Percentiles rank a stretch among this genome's conserved stretches.
Conservation (phyloP, 108 stramenopile species). For the Cylindrotheca fusiformis region DNA sequence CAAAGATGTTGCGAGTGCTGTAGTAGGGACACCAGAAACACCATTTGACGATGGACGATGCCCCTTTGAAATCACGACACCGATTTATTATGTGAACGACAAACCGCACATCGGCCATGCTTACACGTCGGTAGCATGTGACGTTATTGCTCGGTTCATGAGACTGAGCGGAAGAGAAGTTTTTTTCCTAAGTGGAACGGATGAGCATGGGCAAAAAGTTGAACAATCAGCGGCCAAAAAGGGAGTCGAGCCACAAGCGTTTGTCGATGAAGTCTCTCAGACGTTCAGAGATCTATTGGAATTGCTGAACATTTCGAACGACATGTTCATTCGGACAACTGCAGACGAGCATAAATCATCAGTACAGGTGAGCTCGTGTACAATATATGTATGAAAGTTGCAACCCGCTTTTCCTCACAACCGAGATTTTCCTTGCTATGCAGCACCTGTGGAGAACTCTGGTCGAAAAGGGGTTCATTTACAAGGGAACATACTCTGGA, state of each 20-base stretch:
- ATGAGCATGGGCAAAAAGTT: slow-evolving; percentile 99
- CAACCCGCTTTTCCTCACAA: no score
- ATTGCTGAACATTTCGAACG: slow-evolving; percentile 78
- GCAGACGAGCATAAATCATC: slow-evolving; percentile 76
- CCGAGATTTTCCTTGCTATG: no score
- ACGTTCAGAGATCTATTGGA: slow-evolving; percentile 82
- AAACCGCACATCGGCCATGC: slow-evolving; percentile 99
- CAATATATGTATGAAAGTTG: no score
- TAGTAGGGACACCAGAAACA: not conserved
- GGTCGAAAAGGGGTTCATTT: slow-evolving; percentile 83
- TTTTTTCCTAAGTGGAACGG: slow-evolving; percentile 94
- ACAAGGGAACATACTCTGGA: slow-evolving; percentile 92
- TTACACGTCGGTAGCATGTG: slow-evolving; percentile 93
- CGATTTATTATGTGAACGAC: slow-evolving; percentile 99
- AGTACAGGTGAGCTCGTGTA: slow-evolving; percentile 51
- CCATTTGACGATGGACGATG: slow-evolving; percentile 61
- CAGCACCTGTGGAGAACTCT: slow-evolving; percentile 85
- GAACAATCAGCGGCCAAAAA: slow-evolving; percentile 76
- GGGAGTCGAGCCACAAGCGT: slow-evolving; percentile 77
- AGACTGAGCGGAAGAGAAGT: slow-evolving; percentile 85
- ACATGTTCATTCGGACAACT: slow-evolving; percentile 94
- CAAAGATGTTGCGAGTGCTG: not conserved
- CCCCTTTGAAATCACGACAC: slow-evolving; percentile 95
- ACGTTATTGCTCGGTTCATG: slow-evolving; percentile 95
- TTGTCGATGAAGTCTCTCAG: slow-evolving; percentile 75